Conservation (phyloP, 371 early-diverging fungal genomes). For the Saksenaea vasiformis region DNA sequence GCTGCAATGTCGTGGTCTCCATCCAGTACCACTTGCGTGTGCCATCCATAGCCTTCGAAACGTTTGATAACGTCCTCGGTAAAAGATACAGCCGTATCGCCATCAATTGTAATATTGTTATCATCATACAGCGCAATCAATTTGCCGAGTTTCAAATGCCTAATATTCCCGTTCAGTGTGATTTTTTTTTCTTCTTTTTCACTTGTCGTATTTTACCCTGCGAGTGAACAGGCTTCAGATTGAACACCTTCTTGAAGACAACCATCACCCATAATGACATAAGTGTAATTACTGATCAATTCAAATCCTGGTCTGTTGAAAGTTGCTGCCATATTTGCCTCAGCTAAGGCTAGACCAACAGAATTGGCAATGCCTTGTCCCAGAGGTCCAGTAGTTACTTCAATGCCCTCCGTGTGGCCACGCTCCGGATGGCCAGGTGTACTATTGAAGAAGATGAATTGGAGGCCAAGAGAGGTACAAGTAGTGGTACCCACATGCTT, state of each 20-base stretch:
- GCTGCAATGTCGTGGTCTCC: constrained; percentile 82
- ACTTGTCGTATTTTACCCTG: constrained; percentile 70
- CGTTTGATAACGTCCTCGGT: constrained; percentile 94
- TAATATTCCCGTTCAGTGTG: constrained; percentile 17
- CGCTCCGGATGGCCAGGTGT: constrained; percentile 97
- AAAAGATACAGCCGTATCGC: constrained; percentile 86
- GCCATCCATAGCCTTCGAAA: constrained; percentile 96
- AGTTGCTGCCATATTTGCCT: constrained; percentile 84
- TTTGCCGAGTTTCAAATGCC: constrained; percentile 95
- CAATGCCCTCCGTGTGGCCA: constrained; percentile 87
- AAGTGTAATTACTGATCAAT: constrained; percentile 87
- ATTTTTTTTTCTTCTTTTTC: neutral
- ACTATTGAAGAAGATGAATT: constrained; percentile 34
- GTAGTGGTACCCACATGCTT: constrained; percentile 61
- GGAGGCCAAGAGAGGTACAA: constrained; percentile 16
- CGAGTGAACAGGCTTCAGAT: constrained; percentile 96
- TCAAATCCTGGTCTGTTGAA: constrained; percentile 88
- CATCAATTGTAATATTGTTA: constrained; percentile 97
- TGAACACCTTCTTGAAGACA: constrained; percentile 99
- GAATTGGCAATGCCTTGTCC: constrained; percentile 98
- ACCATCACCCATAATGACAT: constrained; percentile 96
- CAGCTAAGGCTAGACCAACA: constrained; percentile 97
- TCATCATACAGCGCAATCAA: constrained; percentile 97
- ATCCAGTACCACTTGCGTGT: constrained; percentile 78
- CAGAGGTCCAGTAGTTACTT: constrained; percentile 99